These are phyloP conservation scores for Entonaema liquescens DNA, from an alignment of 495 filamentous ascomycete genomes.

Conservation along the genomic window DNA sequence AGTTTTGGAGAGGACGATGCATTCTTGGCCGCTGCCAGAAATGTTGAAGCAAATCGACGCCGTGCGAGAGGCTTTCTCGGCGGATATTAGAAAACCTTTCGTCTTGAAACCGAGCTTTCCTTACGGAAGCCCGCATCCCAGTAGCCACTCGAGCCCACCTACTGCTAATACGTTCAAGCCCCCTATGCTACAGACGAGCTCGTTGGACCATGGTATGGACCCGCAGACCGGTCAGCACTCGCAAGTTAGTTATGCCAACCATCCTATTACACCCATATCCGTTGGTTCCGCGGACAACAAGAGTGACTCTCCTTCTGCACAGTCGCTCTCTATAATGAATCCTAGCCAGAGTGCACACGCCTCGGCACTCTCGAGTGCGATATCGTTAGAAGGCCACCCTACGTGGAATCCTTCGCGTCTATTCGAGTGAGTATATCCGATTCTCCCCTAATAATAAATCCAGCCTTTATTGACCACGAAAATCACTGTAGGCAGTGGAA, in stretches of 20 bases:
- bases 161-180: constrained; percentile 55
- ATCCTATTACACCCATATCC: constrained; percentile 85
- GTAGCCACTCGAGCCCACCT: constrained; percentile 68
- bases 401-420: constrained; percentile 93
- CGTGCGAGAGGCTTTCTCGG: constrained; percentile 90
- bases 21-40: constrained; percentile 89
- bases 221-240: constrained; percentile 61
- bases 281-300: constrained; percentile 77
- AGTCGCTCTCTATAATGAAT: constrained; percentile 80
- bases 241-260: constrained; percentile 77
- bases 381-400: constrained; percentile 71
- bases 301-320: constrained; percentile 80
- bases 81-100: constrained; percentile 84
- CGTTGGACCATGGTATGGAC: constrained; percentile 57
- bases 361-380: constrained; percentile 54
- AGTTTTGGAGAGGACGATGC: constrained; percentile 85
- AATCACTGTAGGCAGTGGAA: constrained; percentile 80
- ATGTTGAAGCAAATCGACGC: constrained; percentile 92
- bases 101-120: constrained; percentile 89
- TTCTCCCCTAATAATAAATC: background rate
- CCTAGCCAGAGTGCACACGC: constrained; percentile 60
- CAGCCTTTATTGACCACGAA: constrained; percentile 41
- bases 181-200: constrained; percentile 48
- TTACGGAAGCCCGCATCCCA: constrained; percentile 79
- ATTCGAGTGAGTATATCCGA: constrained; percentile 77